A percentile compares a stretch with the other conserved stretches of the same genome.
phyloP scores from a whole-genome alignment of 306 rosid genomes.

The Cicer chorassanicum region DNA sequence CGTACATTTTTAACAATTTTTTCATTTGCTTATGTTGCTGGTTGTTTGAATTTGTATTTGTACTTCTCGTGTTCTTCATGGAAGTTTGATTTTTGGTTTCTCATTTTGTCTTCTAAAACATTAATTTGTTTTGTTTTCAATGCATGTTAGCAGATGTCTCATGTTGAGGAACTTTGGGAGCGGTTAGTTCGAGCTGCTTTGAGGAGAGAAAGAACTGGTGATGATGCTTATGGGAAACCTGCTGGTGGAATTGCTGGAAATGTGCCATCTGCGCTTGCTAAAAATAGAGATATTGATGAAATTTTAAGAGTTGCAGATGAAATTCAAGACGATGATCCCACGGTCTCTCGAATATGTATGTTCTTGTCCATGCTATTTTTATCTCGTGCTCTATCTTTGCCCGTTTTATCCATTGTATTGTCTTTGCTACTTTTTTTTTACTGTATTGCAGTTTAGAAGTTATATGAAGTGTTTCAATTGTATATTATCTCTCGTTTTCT shows the following conservation, averaged over 20 bases:
- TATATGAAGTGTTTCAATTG: constrained; percentile 7
- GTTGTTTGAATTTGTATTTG: constrained; percentile 10
- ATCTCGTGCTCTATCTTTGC: constrained; percentile 21
- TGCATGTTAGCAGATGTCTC: constrained; percentile 60
- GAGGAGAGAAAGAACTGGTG: constrained; percentile 79
- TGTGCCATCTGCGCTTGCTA: constrained; percentile 91
- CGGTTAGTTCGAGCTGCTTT: constrained; percentile 84
- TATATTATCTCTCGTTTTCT: constrained; percentile 32
- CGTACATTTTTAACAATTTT: not conserved
- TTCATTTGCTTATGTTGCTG: not conserved
- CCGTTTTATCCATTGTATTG: constrained; percentile 7
- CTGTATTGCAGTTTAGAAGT: constrained; percentile 4
- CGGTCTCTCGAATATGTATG: constrained; percentile 79
- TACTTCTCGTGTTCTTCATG: not conserved
- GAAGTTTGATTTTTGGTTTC: constrained; percentile 4
- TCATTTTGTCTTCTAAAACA: constrained; percentile 1
- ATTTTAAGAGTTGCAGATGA: constrained; percentile 95
- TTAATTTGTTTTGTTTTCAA: constrained; percentile 28
- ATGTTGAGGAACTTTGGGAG: constrained; percentile 86
- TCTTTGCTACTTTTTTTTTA: constrained; percentile 16
- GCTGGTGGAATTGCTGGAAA: constrained; percentile 79
- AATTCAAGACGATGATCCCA: constrained; percentile 92
- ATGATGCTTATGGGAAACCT: constrained; percentile 70
- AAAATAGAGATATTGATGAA: constrained; percentile 94
- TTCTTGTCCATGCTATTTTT: constrained; percentile 23